A percentile compares a stretch with the other conserved stretches of the same genome.
Evolutionary conservation across 2,329 filamentous ascomycete species (phyloP).

Genomic region (Thyridium curvatum): DNA sequence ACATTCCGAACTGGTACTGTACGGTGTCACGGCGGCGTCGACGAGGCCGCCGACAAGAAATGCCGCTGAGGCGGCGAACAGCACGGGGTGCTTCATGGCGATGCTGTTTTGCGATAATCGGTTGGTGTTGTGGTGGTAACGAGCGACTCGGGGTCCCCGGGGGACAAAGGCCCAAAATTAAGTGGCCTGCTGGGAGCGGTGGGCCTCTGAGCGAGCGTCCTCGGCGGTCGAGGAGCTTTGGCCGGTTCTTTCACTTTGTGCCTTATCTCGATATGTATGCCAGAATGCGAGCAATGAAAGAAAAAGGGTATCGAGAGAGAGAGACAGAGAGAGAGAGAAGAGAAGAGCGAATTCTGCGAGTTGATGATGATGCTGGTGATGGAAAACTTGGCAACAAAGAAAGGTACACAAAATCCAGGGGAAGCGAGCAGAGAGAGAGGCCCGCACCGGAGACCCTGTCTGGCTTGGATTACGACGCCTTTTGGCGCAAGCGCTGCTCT

Average conservation of each 20-base stretch:
- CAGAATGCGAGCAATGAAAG: background rate
- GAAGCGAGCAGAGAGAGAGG: background rate
- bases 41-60: too few species aligned
- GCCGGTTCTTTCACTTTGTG: background rate
- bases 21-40: too few species aligned
- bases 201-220: background rate
- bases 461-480: too few species aligned
- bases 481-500: too few species aligned
- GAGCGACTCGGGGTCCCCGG: constrained; percentile 7
- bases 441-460: background rate
- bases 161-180: constrained; percentile 5
- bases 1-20: too few species aligned
- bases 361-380: background rate
- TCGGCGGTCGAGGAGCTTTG: background rate
- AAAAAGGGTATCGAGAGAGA: background rate
- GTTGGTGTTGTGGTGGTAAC: background rate
- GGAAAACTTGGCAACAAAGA: background rate
- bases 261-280: too few species aligned
- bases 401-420: background rate
- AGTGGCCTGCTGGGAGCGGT: constrained; percentile 6
- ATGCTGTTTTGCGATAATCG: too few species aligned
- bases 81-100: too few species aligned
- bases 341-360: background rate
- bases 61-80: too few species aligned
- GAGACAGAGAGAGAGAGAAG: background rate